Evolutionary conservation across 2,329 filamentous ascomycete species (phyloP).

Genomic region (Scolecobasidium constrictum): DNA sequence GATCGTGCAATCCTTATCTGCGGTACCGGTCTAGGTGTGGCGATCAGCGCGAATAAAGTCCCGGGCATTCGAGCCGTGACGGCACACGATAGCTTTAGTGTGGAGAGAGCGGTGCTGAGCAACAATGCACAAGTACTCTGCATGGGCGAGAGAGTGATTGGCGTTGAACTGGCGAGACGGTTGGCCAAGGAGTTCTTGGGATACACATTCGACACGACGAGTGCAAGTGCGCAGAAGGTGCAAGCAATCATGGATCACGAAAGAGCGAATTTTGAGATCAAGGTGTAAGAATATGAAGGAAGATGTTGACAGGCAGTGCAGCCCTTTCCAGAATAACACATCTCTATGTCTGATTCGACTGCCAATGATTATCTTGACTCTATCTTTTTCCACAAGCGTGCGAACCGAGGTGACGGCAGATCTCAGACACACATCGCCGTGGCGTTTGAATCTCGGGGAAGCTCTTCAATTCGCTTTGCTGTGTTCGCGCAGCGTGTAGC

Average conservation of each 20-base stretch:
- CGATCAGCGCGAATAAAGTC: constrained; percentile 83
- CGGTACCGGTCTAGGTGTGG: constrained; percentile 77
- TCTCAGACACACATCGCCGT: too few relatives aligned
- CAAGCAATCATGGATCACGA: background rate
- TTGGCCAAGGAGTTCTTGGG: constrained; percentile 73
- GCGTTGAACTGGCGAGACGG: constrained; percentile 66
- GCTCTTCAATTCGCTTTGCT: too few relatives aligned
- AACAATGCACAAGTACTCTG: constrained; percentile 84
- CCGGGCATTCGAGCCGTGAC: constrained; percentile 78
- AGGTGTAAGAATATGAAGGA: too few relatives aligned
- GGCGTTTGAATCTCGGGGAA: too few relatives aligned
- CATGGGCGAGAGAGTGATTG: constrained; percentile 75
- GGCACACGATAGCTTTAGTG: constrained; percentile 75
- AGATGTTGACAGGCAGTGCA: too few relatives aligned
- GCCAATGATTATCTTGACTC: too few relatives aligned
- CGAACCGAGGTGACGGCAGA: too few relatives aligned
- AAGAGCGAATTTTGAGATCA: background rate
- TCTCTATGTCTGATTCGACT: too few relatives aligned
- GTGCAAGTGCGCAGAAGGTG: background rate
- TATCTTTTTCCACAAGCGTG: too few relatives aligned
- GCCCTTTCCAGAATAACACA: too few relatives aligned
- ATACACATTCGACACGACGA: constrained; percentile 22
- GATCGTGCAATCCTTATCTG: constrained; percentile 77
- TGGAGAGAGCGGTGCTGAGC: constrained; percentile 69
- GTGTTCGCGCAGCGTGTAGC: too few relatives aligned